Percentiles rank a stretch among this genome's conserved stretches.
These are phyloP conservation scores for Schwanniomyces sp. DNA, from an alignment of 805 yeast genomes.

Conservation along the genomic window DNA sequence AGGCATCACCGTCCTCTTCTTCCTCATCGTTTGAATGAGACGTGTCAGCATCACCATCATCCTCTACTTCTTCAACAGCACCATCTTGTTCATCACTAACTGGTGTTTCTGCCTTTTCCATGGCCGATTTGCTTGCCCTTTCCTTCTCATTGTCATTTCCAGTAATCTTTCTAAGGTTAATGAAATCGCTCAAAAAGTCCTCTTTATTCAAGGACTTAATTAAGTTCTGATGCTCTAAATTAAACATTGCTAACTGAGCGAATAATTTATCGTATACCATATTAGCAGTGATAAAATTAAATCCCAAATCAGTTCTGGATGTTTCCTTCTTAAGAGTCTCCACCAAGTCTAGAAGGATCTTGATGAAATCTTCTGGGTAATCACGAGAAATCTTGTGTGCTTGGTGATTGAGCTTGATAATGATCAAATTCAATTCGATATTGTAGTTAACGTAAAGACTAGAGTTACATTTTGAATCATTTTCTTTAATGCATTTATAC, in stretches of 20 bases:
- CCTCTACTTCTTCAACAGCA: conserved; percentile 4
- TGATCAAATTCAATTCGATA: conserved; percentile 18
- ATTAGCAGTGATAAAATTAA: conserved; percentile 18
- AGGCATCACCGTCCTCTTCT: neutral
- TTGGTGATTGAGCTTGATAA: conserved; percentile 22
- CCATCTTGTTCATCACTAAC: conserved; percentile 3
- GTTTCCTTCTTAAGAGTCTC: conserved; percentile 3
- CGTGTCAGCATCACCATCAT: conserved; percentile 3
- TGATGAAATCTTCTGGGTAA: conserved; percentile 9
- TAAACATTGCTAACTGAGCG: conserved; percentile 11
- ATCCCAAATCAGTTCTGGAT: conserved; percentile 9
- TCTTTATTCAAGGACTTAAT: conserved; percentile 18
- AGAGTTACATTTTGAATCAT: conserved; percentile 14
- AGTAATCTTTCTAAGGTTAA: conserved; percentile 18
- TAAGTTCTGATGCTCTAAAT: conserved; percentile 17
- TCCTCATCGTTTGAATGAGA: neutral
- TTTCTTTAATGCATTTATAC: conserved; percentile 16
- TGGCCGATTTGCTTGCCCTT: conserved; percentile 12
- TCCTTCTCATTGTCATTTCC: conserved; percentile 12
- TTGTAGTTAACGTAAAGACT: conserved; percentile 20
- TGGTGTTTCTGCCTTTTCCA: conserved; percentile 9
- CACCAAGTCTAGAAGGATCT: conserved; percentile 4
- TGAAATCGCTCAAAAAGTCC: conserved; percentile 29
- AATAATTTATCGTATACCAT: conserved; percentile 24
- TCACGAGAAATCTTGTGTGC: conserved; percentile 9